Conservation (phyloP, 306 rosid genomes). For the Astragalus membranaceus region DNA sequence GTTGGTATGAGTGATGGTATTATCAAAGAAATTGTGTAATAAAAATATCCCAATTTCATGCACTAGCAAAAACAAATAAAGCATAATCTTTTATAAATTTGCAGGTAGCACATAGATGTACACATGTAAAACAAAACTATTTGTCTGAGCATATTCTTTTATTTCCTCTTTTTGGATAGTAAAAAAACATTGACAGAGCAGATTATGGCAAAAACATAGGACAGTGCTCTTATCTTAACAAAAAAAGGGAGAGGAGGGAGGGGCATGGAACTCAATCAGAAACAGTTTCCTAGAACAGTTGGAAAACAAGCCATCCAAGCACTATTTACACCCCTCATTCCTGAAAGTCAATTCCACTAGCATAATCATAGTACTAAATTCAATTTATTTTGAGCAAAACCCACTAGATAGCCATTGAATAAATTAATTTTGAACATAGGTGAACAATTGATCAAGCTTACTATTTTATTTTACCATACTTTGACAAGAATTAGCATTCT, state of each 20-base stretch:
- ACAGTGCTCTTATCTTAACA: not conserved
- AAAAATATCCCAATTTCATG: conserved; percentile 9
- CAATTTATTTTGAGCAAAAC: not conserved
- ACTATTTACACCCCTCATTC: not conserved
- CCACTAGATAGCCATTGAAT: not conserved
- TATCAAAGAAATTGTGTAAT: not conserved
- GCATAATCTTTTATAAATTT: not conserved
- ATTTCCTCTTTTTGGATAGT: not conserved
- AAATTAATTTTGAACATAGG: not conserved
- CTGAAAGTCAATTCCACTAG: conserved; percentile 8
- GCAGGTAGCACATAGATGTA: not conserved
- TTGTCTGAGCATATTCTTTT: not conserved
- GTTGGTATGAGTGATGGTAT: not conserved
- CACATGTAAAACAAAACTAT: not conserved
- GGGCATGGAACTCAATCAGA: not conserved
- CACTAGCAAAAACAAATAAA: not conserved
- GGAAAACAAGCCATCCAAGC: not conserved
- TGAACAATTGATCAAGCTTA: not conserved
- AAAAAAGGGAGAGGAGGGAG: not conserved
- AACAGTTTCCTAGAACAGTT: not conserved
- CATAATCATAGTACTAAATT: not conserved
- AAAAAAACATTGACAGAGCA: not conserved
- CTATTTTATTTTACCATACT: not conserved
- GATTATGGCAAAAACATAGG: not conserved
- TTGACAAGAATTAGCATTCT: not conserved